Percentiles rank a stretch among this genome's conserved stretches.
Conservation (phyloP, 23 red algal species). For the Chondrus crispus region DNA sequence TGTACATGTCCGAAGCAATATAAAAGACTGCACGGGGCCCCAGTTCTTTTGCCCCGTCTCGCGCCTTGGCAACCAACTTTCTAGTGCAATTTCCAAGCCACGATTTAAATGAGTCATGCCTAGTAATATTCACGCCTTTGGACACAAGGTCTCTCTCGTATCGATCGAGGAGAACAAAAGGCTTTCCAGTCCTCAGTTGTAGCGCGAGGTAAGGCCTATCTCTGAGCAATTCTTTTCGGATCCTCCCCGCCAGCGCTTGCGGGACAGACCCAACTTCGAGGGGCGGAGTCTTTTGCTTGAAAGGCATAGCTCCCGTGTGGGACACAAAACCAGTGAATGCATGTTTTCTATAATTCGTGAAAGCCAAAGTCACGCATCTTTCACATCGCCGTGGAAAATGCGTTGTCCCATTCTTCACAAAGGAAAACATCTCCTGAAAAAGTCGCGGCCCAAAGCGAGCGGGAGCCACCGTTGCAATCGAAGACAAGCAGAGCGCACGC, state of each 20-base stretch:
- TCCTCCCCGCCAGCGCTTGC: background rate
- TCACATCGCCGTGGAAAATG: background rate
- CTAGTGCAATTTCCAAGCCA: background rate
- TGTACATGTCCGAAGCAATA: constrained; percentile 48
- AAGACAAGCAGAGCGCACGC: background rate
- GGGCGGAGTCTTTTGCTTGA: background rate
- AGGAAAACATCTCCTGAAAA: background rate
- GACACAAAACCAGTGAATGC: background rate
- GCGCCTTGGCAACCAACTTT: background rate
- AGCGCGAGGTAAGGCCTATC: background rate
- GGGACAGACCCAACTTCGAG: background rate
- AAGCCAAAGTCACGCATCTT: constrained; percentile 4
- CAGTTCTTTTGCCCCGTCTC: background rate
- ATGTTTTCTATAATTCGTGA: constrained; percentile 38
- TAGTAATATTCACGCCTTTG: background rate
- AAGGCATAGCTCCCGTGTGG: background rate
- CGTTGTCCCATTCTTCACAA: background rate
- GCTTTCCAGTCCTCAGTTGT: constrained; percentile 28
- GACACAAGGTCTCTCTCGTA: background rate
- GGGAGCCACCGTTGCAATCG: background rate
- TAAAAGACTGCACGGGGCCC: background rate
- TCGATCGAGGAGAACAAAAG: constrained; percentile 14
- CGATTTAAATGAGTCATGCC: background rate
- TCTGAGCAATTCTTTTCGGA: background rate
- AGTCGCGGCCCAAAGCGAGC: background rate